Base-by-base conservation (phyloP, 768 basidiomycete genomes). In the Pluteus cervinus region DNA sequence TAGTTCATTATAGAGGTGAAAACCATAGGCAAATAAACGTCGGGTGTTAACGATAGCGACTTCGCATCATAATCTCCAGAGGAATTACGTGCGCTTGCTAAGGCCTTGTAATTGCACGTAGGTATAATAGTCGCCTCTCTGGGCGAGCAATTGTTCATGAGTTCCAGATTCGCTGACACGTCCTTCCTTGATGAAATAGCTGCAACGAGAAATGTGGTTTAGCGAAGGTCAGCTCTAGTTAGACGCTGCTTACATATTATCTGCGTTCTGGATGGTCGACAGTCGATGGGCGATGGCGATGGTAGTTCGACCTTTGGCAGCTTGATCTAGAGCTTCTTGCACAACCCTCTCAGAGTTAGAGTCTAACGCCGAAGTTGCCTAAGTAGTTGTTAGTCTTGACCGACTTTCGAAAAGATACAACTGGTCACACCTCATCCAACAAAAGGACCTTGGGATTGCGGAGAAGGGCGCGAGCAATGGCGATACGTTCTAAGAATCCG, bases 251-350 rank as follows among this genome's bases (percentile, higher is more conserved):
- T 46, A 82, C 76, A 91, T 91, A 54, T 75, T 65, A 54, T 89
- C 77, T n/a, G 86, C 86, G 45, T 86, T 82, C 55, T 90, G 86
- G 44, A 91, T 89, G 2, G 85, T 87, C 7, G 81, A 82, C 24
- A 94, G 61, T 29, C 91, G 73, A 58, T 94, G 92, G 1, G 91
- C 91, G 39, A 94, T 90, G 9, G 90, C 83, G 37, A 89, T 79
- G 1, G 88, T 92, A 6, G 89, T 90, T 33, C 91, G 73, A 17
- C 89, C 89, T 58, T 76, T 82, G 4, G 87, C 79, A 9, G 90
- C 91, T 47, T 76, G 71, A 56, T 94, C 91, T 14, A 94, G 69
- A 3, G 92, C 91, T 2, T 72, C 79, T 50, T 94, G 91, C 3
- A 94, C 91, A 32, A 93, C 79, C 56, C 83, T 84, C 58, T 91